Evolutionary conservation across 306 rosid genomes (phyloP).

Genomic region (Aeschynomene evenia): DNA sequence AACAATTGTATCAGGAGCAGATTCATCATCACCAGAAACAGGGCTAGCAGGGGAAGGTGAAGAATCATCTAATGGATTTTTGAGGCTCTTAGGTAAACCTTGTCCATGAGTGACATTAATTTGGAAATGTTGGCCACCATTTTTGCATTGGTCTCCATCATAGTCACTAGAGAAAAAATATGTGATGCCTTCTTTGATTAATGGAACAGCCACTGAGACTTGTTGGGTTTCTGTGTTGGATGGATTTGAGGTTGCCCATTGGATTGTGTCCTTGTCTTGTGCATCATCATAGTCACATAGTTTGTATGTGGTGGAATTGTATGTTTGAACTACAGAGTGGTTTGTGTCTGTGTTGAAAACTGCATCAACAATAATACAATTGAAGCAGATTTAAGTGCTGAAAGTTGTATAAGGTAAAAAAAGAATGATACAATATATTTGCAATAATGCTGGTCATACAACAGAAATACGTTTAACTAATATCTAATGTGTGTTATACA

Average conservation of each 20-base stretch:
- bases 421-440: too few relatives aligned
- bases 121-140: conserved; percentile 75
- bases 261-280: conserved; percentile 58
- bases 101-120: conserved; percentile 68
- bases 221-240: conserved; percentile 47
- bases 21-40: conserved; percentile 54
- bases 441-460: too few relatives aligned
- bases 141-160: conserved; percentile 84
- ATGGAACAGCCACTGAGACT: conserved; percentile 60
- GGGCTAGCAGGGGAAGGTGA: conserved; percentile 65
- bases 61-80: conserved; percentile 38
- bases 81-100: conserved; percentile 62
- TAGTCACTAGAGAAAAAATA: conserved; percentile 83
- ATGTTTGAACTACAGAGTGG: conserved; percentile 76
- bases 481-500: too few relatives aligned
- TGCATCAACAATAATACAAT: conserved; percentile 33
- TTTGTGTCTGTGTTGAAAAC: conserved; percentile 85
- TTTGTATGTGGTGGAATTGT: conserved; percentile 69
- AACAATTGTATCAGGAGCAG: conserved; percentile 71
- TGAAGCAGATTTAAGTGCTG: neutral
- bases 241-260: conserved; percentile 66
- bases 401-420: neutral
- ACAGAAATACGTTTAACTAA: too few relatives aligned
- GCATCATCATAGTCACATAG: conserved; percentile 68
- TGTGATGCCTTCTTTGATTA: conserved; percentile 61